Evolutionary conservation across 441 rosid genomes (phyloP), one percentile per base, ranked within the genome.

Genomic region (Corymbia calophylla): DNA sequence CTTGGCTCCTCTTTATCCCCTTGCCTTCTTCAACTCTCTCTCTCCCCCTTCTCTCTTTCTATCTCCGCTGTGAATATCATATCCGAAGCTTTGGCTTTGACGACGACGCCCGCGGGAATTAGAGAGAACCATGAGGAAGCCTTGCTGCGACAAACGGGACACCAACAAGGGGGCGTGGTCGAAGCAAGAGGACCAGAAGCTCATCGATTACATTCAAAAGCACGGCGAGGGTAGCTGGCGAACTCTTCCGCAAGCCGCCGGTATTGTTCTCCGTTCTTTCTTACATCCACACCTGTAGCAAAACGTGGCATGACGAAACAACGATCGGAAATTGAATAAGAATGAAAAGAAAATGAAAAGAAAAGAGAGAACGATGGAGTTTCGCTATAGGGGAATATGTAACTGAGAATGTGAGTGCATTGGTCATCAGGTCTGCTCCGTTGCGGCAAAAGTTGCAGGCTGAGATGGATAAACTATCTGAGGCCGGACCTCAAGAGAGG

Each of bases 131-230:
- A 86, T 86, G 88, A 86, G 88, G 32, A 86, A 55, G 88, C 88
- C 88, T 55, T 86, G 88, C 88, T 86, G 88, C 68, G 68, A 86
- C 47, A 86, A 86, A 68, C 60, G 64, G n/a, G 88, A 86, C 51
- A 86, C 68, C 48, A 86, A 86, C 88, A 86, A 86, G 88, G 88
- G 88, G 3, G 88, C 88, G 31, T 86, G 88, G 88, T 86, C 88
- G 31, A 86, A 86, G 88, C 68, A 86, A 29, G 88, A 86, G 88
- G 88, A 86, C 84, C 84, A 39, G 84, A 39, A 39, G 51, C 84
- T 77, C 84, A 44, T 77, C 84, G 84, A 77, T 39, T 86, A 86
- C 66, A 86, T 86, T 47, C 64, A 54, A 47, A 86, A 86, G 60
- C 88, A 86, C 7, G 88, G 88, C 49, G 88, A 86, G 88, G 88